phyloP scores from a whole-genome alignment of 2,329 filamentous ascomycete species.

The Hortaea sp. region DNA sequence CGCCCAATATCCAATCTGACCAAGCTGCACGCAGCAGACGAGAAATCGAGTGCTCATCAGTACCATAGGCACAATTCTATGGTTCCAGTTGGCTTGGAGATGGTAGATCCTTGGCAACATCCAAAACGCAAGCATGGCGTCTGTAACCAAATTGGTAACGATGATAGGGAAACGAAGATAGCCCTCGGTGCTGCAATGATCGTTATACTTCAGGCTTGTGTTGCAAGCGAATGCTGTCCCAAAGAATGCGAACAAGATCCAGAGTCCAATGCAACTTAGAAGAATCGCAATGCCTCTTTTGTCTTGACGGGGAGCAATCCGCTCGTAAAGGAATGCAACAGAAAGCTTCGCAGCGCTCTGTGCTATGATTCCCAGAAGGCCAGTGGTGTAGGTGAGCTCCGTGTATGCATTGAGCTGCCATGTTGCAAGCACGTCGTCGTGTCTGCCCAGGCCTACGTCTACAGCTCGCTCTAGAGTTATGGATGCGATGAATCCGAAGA shows the following conservation, averaged over 20 bases:
- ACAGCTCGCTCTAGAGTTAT: conserved; percentile 3
- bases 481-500: not conserved
- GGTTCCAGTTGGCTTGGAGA: conserved; percentile 9
- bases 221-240: conserved; percentile 11
- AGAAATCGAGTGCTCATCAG: conserved; percentile 6
- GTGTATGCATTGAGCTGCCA: not conserved
- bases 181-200: conserved; percentile 9
- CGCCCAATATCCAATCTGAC: conserved; percentile 2
- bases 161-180: conserved; percentile 12
- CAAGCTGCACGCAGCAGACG: conserved; percentile 5
- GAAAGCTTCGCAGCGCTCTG: conserved; percentile 4
- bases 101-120: conserved; percentile 17
- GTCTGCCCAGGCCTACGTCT: conserved; percentile 2
- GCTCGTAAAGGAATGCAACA: conserved; percentile 5
- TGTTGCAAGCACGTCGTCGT: not conserved
- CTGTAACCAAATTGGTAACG: conserved; percentile 15
- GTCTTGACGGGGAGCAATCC: conserved; percentile 6
- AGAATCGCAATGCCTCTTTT: conserved; percentile 3
- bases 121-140: conserved; percentile 18
- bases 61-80: conserved; percentile 3
- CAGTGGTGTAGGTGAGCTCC: conserved; percentile 1
- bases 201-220: conserved; percentile 5
- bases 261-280: conserved; percentile 1
- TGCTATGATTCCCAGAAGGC: conserved; percentile 3
- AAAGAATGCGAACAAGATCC: conserved; percentile 8